Evolutionary conservation across 1,139 yeast species (phyloP), one percentile per base, ranked within the genome.

Genomic region (Geotrichum cucujoidarum): DNA sequence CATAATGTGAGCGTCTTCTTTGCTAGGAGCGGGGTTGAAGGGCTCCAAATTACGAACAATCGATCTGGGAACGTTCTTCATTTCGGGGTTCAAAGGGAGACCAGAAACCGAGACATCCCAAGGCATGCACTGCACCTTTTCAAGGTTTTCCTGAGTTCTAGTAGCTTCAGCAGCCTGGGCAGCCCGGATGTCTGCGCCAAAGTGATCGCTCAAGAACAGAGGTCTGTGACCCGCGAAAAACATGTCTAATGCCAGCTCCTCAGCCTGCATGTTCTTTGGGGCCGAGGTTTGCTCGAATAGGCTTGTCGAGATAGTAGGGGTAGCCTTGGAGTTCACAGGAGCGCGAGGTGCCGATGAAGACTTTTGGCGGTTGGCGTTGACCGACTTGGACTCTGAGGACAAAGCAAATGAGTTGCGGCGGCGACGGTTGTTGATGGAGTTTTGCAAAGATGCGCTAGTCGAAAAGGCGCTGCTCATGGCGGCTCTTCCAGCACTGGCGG

Each of bases 211-310:
- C 57, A 62, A 52, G 40, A 56, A 56, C 32, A 63, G 54, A 17
- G 66, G 66, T 11, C 64, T 53, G 48, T 63, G 64, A 48, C 63
- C 63, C 32, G 64, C 58, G 40, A 61, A 56, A 45, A 63, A 60
- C 41, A 60, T 53, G 29, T 61, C 61, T 42, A 60, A 52, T 21
- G 65, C 64, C 30, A 62, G 53, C 21, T 30, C 56, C 38, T 46
- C 47, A 27, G 45, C 45, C 30, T 42, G 45, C 29, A 42, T 37
- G 27, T 42, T 42, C 20, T 42, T 42, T n/a, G 45, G 45, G 10
- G 45, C 45, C 17, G 45, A 36, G 6, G 45, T 42, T 32, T 42
- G 45, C 39, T 42, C 45, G 29, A 42, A 35, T 20, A 42, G 40
- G 18, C 45, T 42, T 29, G 45, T 34, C 10, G 45, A 42, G 21